A percentile compares a stretch with the other conserved stretches of the same genome.
Evolutionary conservation across 1,139 yeast genomes (phyloP).

Genomic region (Saccharomyces uvarum): DNA sequence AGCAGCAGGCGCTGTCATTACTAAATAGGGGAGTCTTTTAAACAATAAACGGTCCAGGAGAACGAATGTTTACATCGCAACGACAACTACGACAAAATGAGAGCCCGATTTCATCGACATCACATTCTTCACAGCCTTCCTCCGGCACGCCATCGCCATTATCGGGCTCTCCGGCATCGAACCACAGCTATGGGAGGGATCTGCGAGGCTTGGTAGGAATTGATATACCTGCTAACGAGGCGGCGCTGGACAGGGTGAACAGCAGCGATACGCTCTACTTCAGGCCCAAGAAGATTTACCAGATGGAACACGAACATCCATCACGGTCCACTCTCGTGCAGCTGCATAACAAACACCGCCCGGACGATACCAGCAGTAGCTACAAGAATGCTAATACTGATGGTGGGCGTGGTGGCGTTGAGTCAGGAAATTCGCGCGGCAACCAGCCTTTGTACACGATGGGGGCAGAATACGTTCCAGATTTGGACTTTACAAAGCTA

Average conservation of each 20-base stretch:
- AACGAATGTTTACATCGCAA: background rate
- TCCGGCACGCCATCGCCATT: background rate
- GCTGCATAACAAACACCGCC: background rate
- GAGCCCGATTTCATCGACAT: constrained; percentile 1
- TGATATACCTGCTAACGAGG: background rate
- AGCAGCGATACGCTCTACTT: constrained; percentile 15
- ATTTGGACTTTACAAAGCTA: constrained; percentile 41
- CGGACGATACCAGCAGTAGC: background rate
- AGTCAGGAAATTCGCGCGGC: background rate
- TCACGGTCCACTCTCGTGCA: constrained; percentile 33
- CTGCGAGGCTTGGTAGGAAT: background rate
- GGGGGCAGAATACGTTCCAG: constrained; percentile 54
- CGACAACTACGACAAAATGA: background rate
- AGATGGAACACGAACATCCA: constrained; percentile 13
- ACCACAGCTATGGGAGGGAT: background rate
- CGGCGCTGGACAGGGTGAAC: constrained; percentile 1
- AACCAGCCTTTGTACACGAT: background rate
- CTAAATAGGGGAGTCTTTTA: background rate
- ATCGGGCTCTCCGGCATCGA: background rate
- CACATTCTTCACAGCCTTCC: constrained; percentile 4
- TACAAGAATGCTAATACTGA: constrained; percentile 41
- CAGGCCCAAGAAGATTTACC: constrained; percentile 17
- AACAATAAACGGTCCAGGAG: background rate
- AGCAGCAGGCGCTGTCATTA: background rate
- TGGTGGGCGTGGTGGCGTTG: background rate